phyloP scores from a whole-genome alignment of 768 basidiomycete species.

The Lenzites betulinus region DNA sequence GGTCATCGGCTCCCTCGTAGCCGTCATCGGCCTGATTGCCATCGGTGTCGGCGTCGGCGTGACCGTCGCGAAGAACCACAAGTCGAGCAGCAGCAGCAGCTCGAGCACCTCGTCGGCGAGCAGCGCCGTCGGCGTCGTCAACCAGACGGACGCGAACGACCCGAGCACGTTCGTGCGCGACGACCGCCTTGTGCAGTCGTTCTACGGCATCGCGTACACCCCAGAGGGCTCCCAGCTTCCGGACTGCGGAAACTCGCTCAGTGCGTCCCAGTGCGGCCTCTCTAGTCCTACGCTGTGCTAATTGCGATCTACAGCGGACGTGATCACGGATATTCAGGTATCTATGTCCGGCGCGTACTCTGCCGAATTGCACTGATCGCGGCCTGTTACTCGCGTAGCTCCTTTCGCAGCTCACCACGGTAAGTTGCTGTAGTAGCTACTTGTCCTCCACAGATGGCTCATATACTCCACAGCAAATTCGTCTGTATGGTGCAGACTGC shows the following conservation, averaged over 20 bases:
- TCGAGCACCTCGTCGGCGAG: slow-evolving; percentile 9
- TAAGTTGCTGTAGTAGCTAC: slow-evolving; percentile 16
- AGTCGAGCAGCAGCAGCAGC: slow-evolving; percentile 35
- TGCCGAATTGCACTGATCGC: slow-evolving; percentile 13
- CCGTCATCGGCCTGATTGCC: slow-evolving; percentile 52
- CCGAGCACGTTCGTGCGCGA: slow-evolving; percentile 80
- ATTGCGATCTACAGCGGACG: slow-evolving; percentile 40
- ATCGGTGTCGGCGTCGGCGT: slow-evolving; percentile 68
- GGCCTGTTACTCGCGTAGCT: slow-evolving; percentile 43
- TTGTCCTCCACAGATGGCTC: not conserved
- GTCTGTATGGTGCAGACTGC: slow-evolving; percentile 87
- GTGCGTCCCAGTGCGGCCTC: slow-evolving; percentile 29
- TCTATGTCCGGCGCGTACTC: not conserved
- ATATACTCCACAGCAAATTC: slow-evolving; percentile 50
- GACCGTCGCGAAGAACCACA: slow-evolving; percentile 56
- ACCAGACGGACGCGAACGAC: slow-evolving; percentile 58
- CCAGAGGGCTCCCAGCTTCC: slow-evolving; percentile 75
- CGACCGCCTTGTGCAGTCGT: slow-evolving; percentile 63
- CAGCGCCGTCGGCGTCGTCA: slow-evolving; percentile 23
- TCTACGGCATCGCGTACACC: slow-evolving; percentile 90
- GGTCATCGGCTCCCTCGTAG: slow-evolving; percentile 54
- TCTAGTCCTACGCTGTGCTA: not conserved
- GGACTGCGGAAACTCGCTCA: slow-evolving; percentile 56
- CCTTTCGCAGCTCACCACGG: slow-evolving; percentile 81
- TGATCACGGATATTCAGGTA: slow-evolving; percentile 76